Percentiles rank a stretch among this genome's conserved stretches.
phyloP scores from a whole-genome alignment of 139 green algal species.

The Prasinococcaceae sp. region DNA sequence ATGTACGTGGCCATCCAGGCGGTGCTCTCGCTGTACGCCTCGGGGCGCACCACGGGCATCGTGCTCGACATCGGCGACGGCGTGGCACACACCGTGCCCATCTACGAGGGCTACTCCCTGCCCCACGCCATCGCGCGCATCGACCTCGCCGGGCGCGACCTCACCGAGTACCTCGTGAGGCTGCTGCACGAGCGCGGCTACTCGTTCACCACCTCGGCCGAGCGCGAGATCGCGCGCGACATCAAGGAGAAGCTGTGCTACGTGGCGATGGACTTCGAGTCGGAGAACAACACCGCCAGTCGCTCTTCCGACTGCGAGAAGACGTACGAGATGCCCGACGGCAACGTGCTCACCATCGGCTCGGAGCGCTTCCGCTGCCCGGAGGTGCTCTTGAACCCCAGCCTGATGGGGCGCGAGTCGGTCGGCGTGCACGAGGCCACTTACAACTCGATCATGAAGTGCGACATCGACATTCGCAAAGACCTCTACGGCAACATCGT shows the following conservation, averaged over 20 bases:
- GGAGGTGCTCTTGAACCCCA: slow-evolving; percentile 18
- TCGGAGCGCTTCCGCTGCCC: slow-evolving; percentile 16
- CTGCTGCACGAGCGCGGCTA: slow-evolving; percentile 35
- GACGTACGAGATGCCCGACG: slow-evolving; percentile 14
- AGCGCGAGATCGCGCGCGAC: slow-evolving; percentile 36
- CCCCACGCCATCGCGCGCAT: slow-evolving; percentile 34
- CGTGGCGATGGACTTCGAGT: slow-evolving; percentile 26
- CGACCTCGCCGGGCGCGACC: slow-evolving; percentile 29
- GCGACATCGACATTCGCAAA: slow-evolving; percentile 21
- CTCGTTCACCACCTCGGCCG: slow-evolving; percentile 32
- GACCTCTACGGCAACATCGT: slow-evolving; percentile 24
- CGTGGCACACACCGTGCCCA: slow-evolving; percentile 34
- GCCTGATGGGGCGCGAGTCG: background rate
- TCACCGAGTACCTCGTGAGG: slow-evolving; percentile 30
- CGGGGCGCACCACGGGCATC: slow-evolving; percentile 28
- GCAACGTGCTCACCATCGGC: slow-evolving; percentile 20
- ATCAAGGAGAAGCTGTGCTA: slow-evolving; percentile 42
- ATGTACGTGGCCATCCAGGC: slow-evolving; percentile 35
- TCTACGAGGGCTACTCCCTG: slow-evolving; percentile 33
- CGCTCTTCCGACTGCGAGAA: background rate
- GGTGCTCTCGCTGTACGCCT: slow-evolving; percentile 31
- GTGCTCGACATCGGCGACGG: slow-evolving; percentile 35
- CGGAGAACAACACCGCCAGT: background rate
- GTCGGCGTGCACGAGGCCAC: slow-evolving; percentile 6
- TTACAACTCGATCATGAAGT: slow-evolving; percentile 25